Evolutionary conservation across 768 basidiomycete species (phyloP).

Genomic region (Kwoniella bestiolae): DNA sequence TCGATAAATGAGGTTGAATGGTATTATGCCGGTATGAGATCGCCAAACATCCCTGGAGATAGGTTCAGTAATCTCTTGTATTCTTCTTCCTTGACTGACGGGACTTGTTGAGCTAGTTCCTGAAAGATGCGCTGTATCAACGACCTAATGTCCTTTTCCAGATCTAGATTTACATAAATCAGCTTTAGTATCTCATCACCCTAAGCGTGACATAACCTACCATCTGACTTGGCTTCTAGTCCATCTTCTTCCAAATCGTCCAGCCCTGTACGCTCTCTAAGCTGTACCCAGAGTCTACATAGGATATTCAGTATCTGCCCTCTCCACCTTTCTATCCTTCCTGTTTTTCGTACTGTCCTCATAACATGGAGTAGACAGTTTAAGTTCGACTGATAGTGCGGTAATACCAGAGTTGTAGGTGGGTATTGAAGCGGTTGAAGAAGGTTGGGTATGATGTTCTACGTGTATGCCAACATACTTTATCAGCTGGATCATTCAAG

Average conservation of each 20-base stretch:
- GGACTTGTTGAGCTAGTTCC: constrained; percentile 7
- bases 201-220: neutral
- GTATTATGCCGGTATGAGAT: constrained; percentile 4
- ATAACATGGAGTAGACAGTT: constrained; percentile 41
- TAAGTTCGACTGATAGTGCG: constrained; percentile 46
- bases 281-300: constrained; percentile 33
- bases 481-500: neutral
- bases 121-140: constrained; percentile 4
- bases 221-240: neutral
- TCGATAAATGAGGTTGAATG: no score
- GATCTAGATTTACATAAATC: neutral
- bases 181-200: neutral
- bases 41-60: constrained; percentile 13
- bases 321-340: constrained; percentile 48
- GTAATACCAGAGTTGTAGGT: constrained; percentile 35
- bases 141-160: neutral
- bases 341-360: constrained; percentile 29
- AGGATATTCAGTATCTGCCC: constrained; percentile 52
- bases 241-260: constrained; percentile 1
- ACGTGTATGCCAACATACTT: neutral
- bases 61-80: neutral
- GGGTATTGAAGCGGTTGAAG: constrained; percentile 46
- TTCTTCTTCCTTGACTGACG: constrained; percentile 13
- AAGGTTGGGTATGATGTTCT: constrained; percentile 53
- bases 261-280: constrained; percentile 25